Conservation (phyloP, 805 yeast species). For the Candida namnaoensis region DNA sequence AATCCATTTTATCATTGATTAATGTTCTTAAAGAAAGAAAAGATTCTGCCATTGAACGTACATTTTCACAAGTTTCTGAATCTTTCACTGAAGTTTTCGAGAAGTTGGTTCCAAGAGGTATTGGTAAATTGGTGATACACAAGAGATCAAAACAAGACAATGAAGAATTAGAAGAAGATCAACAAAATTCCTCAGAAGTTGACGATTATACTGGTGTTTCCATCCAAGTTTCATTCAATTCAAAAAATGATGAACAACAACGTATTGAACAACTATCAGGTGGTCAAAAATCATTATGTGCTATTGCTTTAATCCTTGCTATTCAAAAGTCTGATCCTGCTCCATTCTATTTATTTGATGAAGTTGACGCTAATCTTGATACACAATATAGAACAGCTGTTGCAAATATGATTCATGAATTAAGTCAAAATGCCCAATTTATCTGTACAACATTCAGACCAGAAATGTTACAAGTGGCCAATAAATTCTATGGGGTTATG, state of each 20-base stretch:
- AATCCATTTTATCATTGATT: slow-evolving; percentile 67
- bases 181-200: slow-evolving; percentile 18
- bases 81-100: slow-evolving; percentile 72
- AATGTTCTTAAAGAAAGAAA: slow-evolving; percentile 66
- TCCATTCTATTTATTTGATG: slow-evolving; percentile 93
- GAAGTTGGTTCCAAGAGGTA: slow-evolving; percentile 75
- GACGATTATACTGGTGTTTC: slow-evolving; percentile 75
- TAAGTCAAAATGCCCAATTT: slow-evolving; percentile 74
- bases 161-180: slow-evolving; percentile 13
- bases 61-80: slow-evolving; percentile 68
- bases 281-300: slow-evolving; percentile 96
- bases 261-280: slow-evolving; percentile 90
- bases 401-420: slow-evolving; percentile 59
- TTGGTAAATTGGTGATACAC: slow-evolving; percentile 64
- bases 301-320: slow-evolving; percentile 87
- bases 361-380: slow-evolving; percentile 93
- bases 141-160: slow-evolving; percentile 9
- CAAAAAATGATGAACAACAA: slow-evolving; percentile 77
- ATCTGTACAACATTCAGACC: slow-evolving; percentile 95
- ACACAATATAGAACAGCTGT: slow-evolving; percentile 86
- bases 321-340: slow-evolving; percentile 95
- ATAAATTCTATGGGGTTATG: slow-evolving; percentile 80
- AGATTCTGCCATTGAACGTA: slow-evolving; percentile 69
- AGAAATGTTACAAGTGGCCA: slow-evolving; percentile 83
- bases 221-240: slow-evolving; percentile 83